Base-by-base conservation (phyloP, 2,329 filamentous ascomycete genomes). In the Penicillium oxalicum region DNA sequence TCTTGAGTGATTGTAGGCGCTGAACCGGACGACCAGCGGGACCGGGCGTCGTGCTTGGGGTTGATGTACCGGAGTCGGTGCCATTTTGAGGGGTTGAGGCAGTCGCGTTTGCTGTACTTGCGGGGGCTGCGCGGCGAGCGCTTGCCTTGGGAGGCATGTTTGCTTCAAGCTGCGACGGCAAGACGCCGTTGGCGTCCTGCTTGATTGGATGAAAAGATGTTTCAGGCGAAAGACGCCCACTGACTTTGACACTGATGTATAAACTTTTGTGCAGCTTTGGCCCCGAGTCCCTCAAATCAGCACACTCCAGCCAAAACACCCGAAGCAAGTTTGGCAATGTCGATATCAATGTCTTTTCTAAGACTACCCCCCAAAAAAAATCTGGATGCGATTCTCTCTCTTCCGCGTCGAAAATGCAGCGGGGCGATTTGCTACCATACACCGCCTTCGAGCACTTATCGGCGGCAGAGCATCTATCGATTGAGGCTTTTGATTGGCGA, bases 1-100 rank as follows among this genome's bases (percentile, higher is more conserved):
- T 69, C 45, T 71, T 71, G 9, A 74, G 57, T 0, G 71, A 69
- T 55, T 73, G 69, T 11, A 74, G 62, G 18, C 72, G 69, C 51
- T 71, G 69, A 18, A 73, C 68, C 1, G 66, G 60, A 52, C 68
- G 63, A 11, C 50, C 50, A n/a, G 60, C 44, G 2, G 61, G 41
- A 24, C 53, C 55, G 26, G 60, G 52, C 4, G 53, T 50, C 33
- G 48, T 45, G 28, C 51, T 56, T 28, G 48, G 52, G 24, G 40
- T 47, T 26, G 44, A 50, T 50, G 26, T 50, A 38, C 24, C 41
- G 44, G 36, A 32, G 38, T 38, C 45, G 38, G 51, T 47, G 37
- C 45, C 40, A 50, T 54, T 59, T 51, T 52, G 54, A 25, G 43
- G 39, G 46, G 33, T 44, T 28, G 54, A 36, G 13, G 29, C 29